Conservation (phyloP, 1,284 basidiomycete genomes). For the Cystobasidium pallidum region DNA sequence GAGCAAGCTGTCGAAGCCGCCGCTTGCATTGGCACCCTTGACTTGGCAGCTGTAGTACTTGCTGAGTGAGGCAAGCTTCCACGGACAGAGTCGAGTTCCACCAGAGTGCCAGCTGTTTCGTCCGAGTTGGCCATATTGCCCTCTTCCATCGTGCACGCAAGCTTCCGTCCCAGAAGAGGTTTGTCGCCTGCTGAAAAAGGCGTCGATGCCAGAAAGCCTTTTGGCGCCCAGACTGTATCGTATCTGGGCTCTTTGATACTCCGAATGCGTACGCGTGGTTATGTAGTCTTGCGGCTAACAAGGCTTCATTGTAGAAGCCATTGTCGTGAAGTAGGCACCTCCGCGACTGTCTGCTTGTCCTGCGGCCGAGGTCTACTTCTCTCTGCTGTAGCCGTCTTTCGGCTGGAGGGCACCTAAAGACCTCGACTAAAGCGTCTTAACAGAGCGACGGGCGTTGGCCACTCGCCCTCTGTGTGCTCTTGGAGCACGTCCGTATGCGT, state of each 20-base stretch:
- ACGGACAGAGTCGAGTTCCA: background rate
- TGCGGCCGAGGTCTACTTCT: background rate
- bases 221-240: background rate
- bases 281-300: conserved; percentile 11
- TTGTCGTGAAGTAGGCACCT: conserved; percentile 11
- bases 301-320: conserved; percentile 11
- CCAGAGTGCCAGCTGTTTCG: conserved; percentile 6
- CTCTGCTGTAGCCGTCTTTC: too few species aligned
- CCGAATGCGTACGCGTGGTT: background rate
- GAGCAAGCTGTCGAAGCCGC: background rate
- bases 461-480: background rate
- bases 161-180: background rate
- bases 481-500: background rate
- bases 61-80: background rate
- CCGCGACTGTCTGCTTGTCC: background rate
- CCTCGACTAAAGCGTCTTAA: too few species aligned
- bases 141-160: background rate
- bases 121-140: background rate
- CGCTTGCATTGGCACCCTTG: background rate
- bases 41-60: background rate
- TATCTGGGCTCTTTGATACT: background rate
- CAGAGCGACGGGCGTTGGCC: background rate
- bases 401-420: too few species aligned
- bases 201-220: background rate
- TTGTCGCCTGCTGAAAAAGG: background rate